phyloP scores from a whole-genome alignment of 192 early-diverging fungal species.

The Funneliformis geosporum region DNA sequence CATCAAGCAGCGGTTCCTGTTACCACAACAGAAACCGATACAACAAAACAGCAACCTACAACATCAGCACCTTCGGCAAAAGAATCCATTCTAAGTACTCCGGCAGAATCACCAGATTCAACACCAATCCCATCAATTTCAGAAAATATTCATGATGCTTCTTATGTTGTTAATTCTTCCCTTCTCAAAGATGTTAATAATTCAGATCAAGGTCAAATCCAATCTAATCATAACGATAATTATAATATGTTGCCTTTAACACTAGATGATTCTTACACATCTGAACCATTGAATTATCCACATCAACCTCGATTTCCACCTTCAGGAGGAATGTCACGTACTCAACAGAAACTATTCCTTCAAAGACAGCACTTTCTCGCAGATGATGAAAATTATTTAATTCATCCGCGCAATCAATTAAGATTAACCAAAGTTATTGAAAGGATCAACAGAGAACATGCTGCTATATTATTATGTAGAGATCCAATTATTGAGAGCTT shows the following conservation, averaged over 20 bases:
- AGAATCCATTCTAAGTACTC: neutral
- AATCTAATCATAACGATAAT: neutral
- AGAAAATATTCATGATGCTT: neutral
- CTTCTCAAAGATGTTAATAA: neutral
- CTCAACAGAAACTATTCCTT: constrained; percentile 48
- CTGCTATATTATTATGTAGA: constrained; percentile 35
- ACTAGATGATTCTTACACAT: constrained; percentile 12
- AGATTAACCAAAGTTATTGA: constrained; percentile 47
- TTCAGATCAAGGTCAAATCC: neutral
- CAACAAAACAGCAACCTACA: neutral
- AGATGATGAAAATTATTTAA: constrained; percentile 44
- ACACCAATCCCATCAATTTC: neutral
- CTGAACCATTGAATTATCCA: constrained; percentile 18
- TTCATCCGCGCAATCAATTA: constrained; percentile 45
- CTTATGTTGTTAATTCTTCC: neutral
- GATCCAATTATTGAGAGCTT: constrained; percentile 47
- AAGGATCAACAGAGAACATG: constrained; percentile 48
- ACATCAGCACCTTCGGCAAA: neutral
- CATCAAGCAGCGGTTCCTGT: neutral
- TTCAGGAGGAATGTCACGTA: constrained; percentile 38
- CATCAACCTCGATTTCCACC: constrained; percentile 22
- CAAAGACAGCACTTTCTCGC: constrained; percentile 46
- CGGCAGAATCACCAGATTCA: neutral
- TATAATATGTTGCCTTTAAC: too few relatives aligned
- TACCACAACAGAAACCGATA: neutral